Evolutionary conservation across 805 yeast genomes (phyloP).

Genomic region (Candida sonorensis): DNA sequence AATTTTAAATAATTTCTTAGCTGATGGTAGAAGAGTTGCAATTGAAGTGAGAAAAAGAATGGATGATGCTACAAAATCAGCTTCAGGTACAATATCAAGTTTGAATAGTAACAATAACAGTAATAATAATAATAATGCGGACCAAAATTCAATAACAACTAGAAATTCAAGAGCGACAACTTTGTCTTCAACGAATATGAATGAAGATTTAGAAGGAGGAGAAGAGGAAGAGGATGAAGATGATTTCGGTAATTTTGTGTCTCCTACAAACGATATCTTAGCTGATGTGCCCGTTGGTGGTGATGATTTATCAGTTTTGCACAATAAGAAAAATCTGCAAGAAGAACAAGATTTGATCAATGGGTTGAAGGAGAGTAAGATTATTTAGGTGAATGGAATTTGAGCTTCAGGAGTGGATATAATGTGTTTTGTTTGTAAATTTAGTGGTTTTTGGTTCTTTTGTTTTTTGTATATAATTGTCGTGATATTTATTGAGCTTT

Average conservation of each 20-base stretch:
- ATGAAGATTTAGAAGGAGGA: no score
- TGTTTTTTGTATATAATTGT: no score
- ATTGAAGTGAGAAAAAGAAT: slow-evolving; percentile 81
- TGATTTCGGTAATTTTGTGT: slow-evolving; percentile 28
- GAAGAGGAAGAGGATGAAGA: slow-evolving; percentile 26
- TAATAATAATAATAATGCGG: slow-evolving; percentile 7
- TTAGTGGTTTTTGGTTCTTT: no score
- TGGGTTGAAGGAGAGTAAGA: slow-evolving; percentile 2
- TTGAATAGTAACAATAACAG: no score
- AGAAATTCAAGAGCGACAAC: slow-evolving; percentile 17
- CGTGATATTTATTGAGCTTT: no score
- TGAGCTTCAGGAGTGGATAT: no score
- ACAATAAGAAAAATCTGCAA: slow-evolving; percentile 10
- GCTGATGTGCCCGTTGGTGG: slow-evolving; percentile 18
- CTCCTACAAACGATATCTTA: slow-evolving; percentile 19
- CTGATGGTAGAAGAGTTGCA: slow-evolving; percentile 91
- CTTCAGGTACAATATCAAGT: neutral
- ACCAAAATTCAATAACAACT: slow-evolving; percentile 13
- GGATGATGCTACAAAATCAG: slow-evolving; percentile 54
- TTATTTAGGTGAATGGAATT: neutral
- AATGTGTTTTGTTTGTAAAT: no score
- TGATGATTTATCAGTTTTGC: slow-evolving; percentile 16
- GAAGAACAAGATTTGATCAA: slow-evolving; percentile 10
- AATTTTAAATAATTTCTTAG: slow-evolving; percentile 84
- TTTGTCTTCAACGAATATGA: slow-evolving; percentile 10